Evolutionary conservation across 139 green algal genomes (phyloP).

Genomic region (Tetradesmus obliquus): DNA sequence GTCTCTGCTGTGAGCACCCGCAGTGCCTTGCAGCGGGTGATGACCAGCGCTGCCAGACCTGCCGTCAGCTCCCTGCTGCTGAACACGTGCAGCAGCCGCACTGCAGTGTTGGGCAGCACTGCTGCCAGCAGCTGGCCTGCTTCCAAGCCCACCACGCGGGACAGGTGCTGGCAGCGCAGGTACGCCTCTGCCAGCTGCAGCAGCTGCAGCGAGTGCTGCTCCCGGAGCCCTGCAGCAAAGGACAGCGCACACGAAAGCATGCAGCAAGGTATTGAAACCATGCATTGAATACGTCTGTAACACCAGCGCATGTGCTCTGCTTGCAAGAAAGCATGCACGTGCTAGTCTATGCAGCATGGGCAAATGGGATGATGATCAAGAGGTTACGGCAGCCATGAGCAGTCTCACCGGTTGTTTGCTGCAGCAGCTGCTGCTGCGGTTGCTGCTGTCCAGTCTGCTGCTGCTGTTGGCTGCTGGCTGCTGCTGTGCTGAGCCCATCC

Average conservation of each 20-base stretch:
- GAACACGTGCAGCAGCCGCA: neutral
- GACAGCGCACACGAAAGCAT: neutral
- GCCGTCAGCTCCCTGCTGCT: neutral
- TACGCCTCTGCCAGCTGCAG: neutral
- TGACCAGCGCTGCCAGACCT: neutral
- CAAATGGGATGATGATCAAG: too few species aligned
- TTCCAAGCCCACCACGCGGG: neutral
- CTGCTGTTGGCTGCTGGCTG: neutral
- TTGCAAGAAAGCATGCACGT: too few species aligned
- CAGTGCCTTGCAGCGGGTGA: neutral
- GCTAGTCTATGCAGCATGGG: too few species aligned
- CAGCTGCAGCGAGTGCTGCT: neutral
- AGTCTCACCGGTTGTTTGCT: neutral
- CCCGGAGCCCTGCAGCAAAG: neutral
- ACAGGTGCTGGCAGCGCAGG: neutral
- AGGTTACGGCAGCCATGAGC: too few species aligned
- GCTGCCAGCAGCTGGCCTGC: neutral
- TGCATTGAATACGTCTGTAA: too few species aligned
- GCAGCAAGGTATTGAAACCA: too few species aligned
- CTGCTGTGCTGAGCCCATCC: neutral
- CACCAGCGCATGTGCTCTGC: too few species aligned
- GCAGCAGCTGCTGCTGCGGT: neutral
- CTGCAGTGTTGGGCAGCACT: neutral
- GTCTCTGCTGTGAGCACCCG: neutral
- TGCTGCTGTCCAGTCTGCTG: neutral